Conservation (phyloP, 192 early-diverging fungal species). For the Entrophospora sp. region DNA sequence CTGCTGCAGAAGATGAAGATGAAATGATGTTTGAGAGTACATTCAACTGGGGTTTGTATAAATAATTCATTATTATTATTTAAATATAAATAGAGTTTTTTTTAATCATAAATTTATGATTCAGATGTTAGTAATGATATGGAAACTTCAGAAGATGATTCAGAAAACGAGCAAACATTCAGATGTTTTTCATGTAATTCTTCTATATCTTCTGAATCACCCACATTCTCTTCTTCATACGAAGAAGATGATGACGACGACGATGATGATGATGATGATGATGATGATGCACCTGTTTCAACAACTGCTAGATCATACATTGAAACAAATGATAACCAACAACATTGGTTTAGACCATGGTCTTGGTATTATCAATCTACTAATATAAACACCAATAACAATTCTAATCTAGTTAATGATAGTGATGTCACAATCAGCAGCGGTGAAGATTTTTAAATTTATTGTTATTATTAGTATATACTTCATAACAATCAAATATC, state of each 20-base stretch:
- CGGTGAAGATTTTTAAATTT: too few relatives aligned
- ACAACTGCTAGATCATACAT: background rate
- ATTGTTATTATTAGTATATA: too few relatives aligned
- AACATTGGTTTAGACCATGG: constrained; percentile 11
- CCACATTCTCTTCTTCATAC: background rate
- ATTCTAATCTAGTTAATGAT: too few relatives aligned
- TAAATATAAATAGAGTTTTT: too few relatives aligned
- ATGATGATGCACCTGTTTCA: background rate
- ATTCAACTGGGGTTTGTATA: constrained; percentile 5
- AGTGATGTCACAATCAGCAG: too few relatives aligned
- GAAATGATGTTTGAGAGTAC: constrained; percentile 1
- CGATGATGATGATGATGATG: background rate
- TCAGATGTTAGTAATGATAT: background rate
- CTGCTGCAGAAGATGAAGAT: background rate
- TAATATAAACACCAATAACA: too few relatives aligned
- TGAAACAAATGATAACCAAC: background rate
- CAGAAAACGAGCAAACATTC: background rate
- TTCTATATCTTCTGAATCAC: background rate
- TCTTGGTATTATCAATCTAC: background rate
- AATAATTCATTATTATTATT: too few relatives aligned
- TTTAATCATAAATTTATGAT: background rate
- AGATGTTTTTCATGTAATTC: background rate
- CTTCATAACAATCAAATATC: too few relatives aligned
- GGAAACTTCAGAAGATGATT: constrained; percentile 6
- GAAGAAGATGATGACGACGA: background rate